phyloP scores from a whole-genome alignment of 2,329 filamentous ascomycete species.

The Aspergillus sp. region DNA sequence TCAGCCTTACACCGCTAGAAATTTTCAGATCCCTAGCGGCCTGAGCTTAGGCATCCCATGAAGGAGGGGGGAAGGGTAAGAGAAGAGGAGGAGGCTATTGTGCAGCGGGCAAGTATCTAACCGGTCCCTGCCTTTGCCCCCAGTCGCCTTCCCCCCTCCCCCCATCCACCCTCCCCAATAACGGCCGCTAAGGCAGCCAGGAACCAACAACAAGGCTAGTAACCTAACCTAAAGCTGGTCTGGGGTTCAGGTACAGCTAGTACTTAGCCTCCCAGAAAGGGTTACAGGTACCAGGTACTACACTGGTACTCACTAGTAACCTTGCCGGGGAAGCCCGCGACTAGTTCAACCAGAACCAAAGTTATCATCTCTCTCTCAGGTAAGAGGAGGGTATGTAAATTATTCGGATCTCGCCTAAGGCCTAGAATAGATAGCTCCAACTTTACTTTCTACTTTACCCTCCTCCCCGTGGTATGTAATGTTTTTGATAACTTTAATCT shows the following conservation, averaged over 20 bases:
- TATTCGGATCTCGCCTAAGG: slow-evolving; percentile 4
- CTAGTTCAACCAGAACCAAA: slow-evolving; percentile 10
- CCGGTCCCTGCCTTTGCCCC: too few relatives aligned
- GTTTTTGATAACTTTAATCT: background rate
- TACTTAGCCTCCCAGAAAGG: too few relatives aligned
- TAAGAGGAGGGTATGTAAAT: background rate
- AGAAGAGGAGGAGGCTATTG: background rate
- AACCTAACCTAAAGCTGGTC: background rate
- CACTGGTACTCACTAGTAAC: background rate
- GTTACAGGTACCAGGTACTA: background rate
- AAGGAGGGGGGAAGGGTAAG: background rate
- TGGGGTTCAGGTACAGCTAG: background rate
- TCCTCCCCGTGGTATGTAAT: background rate
- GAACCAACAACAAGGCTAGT: background rate
- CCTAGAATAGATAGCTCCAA: background rate
- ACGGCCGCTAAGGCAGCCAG: slow-evolving; percentile 1
- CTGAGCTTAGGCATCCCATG: slow-evolving; percentile 1
- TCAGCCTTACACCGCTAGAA: background rate
- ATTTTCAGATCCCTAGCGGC: background rate
- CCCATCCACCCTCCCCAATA: background rate
- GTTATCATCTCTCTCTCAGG: background rate
- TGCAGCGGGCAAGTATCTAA: too few relatives aligned
- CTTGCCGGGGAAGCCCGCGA: background rate
- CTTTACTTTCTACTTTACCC: background rate
- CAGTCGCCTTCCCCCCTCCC: too few relatives aligned